phyloP scores from a whole-genome alignment of 106 monocot species.

The Dendrobium huoshanense region DNA sequence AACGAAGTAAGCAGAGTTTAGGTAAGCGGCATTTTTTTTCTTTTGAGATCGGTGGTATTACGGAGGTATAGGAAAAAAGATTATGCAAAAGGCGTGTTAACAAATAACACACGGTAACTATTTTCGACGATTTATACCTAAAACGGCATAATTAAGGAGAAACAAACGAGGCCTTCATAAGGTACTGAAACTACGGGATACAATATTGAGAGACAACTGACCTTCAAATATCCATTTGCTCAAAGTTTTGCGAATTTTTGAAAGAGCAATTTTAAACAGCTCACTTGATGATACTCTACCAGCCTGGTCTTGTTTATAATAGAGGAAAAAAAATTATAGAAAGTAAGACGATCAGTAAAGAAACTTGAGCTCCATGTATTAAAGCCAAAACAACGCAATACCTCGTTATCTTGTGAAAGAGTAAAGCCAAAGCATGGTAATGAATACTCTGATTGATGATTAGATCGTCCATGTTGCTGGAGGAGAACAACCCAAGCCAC shows the following conservation, averaged over 20 bases:
- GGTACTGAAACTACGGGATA: not conserved
- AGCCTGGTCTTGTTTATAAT: constrained; percentile 30
- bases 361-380: constrained; percentile 1
- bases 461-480: constrained; percentile 46
- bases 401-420: constrained; percentile 88
- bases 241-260: constrained; percentile 48
- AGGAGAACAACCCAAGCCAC: constrained; percentile 74
- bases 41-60: too few relatives aligned
- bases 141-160: too few relatives aligned
- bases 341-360: not conserved
- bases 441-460: constrained; percentile 35
- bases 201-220: constrained; percentile 18
- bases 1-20: too few relatives aligned
- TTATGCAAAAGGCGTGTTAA: too few relatives aligned
- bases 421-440: constrained; percentile 78
- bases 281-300: constrained; percentile 44
- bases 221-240: constrained; percentile 45
- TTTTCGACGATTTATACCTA: too few relatives aligned
- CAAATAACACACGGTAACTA: too few relatives aligned
- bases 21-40: too few relatives aligned
- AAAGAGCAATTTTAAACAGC: constrained; percentile 64
- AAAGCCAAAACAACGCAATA: constrained; percentile 15
- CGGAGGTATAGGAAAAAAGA: too few relatives aligned
- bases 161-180: not conserved
- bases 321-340: constrained; percentile 4